These are phyloP conservation scores for Nematodospora anomalae DNA, from an alignment of 1,139 yeast species.

Conservation along the genomic window DNA sequence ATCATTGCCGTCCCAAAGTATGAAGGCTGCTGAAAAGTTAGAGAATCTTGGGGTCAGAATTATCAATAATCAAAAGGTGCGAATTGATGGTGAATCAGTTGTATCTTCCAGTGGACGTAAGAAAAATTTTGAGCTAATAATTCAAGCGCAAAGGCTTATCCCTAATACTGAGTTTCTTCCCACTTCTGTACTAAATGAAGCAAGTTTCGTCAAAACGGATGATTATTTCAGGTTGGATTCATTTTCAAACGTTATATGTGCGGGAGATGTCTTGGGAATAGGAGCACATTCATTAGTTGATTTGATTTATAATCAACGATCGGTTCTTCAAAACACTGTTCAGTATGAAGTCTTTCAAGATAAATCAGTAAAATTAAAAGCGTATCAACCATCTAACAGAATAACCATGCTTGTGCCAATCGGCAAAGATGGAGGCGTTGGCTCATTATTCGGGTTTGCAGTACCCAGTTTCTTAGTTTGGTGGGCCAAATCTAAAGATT, in stretches of 20 bases:
- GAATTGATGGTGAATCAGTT: slow-evolving; percentile 8
- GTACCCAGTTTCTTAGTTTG: slow-evolving; percentile 32
- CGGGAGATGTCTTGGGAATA: slow-evolving; percentile 34
- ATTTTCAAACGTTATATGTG: slow-evolving; percentile 27
- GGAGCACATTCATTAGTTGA: slow-evolving; percentile 26
- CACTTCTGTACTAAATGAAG: slow-evolving; percentile 16
- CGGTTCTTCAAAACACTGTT: slow-evolving; percentile 19
- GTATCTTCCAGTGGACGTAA: slow-evolving; percentile 20
- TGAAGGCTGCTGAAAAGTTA: slow-evolving; percentile 22
- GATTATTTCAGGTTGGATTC: slow-evolving; percentile 24
- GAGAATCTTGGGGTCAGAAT: slow-evolving; percentile 25
- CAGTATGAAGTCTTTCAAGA: slow-evolving; percentile 19
- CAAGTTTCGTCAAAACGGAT: slow-evolving; percentile 28
- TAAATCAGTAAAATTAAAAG: slow-evolving; percentile 13
- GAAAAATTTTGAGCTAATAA: slow-evolving; percentile 27
- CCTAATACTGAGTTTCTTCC: slow-evolving; percentile 30
- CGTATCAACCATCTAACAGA: slow-evolving; percentile 15
- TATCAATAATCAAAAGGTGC: slow-evolving; percentile 21
- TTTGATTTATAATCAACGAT: slow-evolving; percentile 24
- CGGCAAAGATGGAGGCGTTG: slow-evolving; percentile 39
- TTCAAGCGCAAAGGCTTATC: slow-evolving; percentile 21
- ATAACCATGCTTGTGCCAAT: slow-evolving; percentile 29
- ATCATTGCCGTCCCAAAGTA: slow-evolving; percentile 17
- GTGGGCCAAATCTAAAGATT: slow-evolving; percentile 26
- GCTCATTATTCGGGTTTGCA: slow-evolving; percentile 26